A percentile compares a stretch with the other conserved stretches of the same genome.
These are phyloP conservation scores for Colletotrichum noveboracense DNA, from an alignment of 2,329 filamentous ascomycete species.

Conservation along the genomic window DNA sequence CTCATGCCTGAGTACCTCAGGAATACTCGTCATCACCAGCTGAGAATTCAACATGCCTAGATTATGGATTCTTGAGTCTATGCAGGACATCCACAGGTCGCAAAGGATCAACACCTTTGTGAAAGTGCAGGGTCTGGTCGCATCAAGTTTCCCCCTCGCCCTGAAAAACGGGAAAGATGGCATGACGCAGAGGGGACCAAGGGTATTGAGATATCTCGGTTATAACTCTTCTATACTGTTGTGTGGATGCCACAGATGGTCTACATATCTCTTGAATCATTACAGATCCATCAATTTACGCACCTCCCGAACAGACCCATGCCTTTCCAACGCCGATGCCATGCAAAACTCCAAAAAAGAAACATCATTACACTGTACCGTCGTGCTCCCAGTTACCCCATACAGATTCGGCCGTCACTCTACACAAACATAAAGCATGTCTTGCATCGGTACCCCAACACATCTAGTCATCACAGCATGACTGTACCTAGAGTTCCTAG, in stretches of 20 bases:
- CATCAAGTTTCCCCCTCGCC: background rate
- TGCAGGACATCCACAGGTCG: background rate
- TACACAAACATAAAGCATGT: background rate
- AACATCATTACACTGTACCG: background rate
- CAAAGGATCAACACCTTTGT: background rate
- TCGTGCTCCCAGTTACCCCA: background rate
- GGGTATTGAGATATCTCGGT: background rate
- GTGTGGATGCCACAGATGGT: background rate
- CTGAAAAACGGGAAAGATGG: background rate
- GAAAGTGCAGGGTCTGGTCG: background rate
- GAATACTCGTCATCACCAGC: background rate
- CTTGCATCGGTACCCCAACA: background rate
- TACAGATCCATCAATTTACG: background rate
- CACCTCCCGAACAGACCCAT: background rate
- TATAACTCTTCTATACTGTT: background rate
- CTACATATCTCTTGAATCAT: background rate
- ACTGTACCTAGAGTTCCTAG: background rate
- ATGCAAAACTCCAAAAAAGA: constrained; percentile 6
- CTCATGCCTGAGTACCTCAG: background rate
- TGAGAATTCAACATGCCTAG: background rate
- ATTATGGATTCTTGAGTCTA: background rate
- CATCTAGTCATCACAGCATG: background rate
- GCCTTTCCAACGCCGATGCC: constrained; percentile 14
- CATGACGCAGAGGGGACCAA: background rate
- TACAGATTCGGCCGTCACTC: constrained; percentile 2